Evolutionary conservation across 495 filamentous ascomycete genomes (phyloP).

Genomic region (Tetracladium setigerum): DNA sequence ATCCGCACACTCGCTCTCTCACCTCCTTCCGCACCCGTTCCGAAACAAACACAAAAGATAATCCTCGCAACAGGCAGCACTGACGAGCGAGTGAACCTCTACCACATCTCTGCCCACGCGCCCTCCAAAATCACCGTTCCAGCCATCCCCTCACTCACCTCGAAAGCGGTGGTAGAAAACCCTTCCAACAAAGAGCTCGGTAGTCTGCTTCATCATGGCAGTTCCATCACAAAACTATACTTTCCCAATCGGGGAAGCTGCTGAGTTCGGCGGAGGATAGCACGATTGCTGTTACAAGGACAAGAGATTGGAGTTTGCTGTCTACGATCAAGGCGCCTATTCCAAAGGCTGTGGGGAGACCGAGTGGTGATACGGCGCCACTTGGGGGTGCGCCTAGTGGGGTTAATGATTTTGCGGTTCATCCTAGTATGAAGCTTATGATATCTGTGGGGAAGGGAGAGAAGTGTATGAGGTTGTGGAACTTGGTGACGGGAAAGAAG

Average conservation of each 20-base stretch:
- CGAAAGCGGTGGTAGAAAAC: conserved; percentile 69
- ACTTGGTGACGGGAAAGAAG: conserved; percentile 92
- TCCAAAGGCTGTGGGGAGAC: conserved; percentile 73
- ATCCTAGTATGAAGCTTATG: conserved; percentile 94
- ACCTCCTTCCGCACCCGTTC: conserved; percentile 55
- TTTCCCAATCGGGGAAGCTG: conserved; percentile 89
- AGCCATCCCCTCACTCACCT: conserved; percentile 50
- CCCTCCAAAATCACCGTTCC: conserved; percentile 33
- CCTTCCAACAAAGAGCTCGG: conserved; percentile 82
- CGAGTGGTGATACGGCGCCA: conserved; percentile 83
- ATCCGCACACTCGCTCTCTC: conserved; percentile 88
- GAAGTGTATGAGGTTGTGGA: conserved; percentile 89
- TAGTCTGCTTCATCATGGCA: conserved; percentile 75
- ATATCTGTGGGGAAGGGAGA: conserved; percentile 84
- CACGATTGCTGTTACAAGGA: conserved; percentile 76
- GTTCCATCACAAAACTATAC: conserved; percentile 64
- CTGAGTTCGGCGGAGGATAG: conserved; percentile 80
- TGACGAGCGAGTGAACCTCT: conserved; percentile 92
- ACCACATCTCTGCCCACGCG: conserved; percentile 72
- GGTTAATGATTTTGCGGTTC: conserved; percentile 90
- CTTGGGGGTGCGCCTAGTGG: conserved; percentile 80
- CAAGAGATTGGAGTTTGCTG: conserved; percentile 82
- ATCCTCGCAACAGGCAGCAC: conserved; percentile 83
- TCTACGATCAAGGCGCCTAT: conserved; percentile 86
- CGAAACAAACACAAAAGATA: conserved; percentile 56